Evolutionary conservation across 2,329 filamentous ascomycete genomes (phyloP).

Genomic region (Fragosphaeria purpurea): DNA sequence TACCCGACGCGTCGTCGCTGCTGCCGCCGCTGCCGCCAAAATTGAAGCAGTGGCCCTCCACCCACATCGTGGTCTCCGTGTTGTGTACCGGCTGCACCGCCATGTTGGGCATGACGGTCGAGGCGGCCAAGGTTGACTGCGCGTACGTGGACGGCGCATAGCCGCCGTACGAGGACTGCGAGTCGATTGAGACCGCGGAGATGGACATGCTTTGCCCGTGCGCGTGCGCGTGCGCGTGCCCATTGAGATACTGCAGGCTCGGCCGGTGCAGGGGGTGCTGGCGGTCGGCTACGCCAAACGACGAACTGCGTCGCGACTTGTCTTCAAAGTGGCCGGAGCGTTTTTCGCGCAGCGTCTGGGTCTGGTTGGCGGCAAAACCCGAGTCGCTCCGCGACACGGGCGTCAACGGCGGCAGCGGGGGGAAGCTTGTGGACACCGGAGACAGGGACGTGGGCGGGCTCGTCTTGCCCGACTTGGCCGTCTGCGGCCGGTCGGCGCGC

Average conservation of each 20-base stretch:
- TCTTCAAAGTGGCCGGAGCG: slow-evolving; percentile 86
- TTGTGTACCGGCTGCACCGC: slow-evolving; percentile 69
- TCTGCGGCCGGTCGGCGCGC: slow-evolving; percentile 66
- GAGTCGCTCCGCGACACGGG: slow-evolving; percentile 86
- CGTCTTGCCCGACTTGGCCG: slow-evolving; percentile 53
- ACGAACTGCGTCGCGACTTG: slow-evolving; percentile 79
- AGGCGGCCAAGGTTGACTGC: slow-evolving; percentile 75
- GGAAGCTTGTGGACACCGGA: slow-evolving; percentile 69
- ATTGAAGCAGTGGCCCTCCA: slow-evolving; percentile 73
- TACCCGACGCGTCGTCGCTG: slow-evolving; percentile 45
- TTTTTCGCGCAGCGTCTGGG: slow-evolving; percentile 82
- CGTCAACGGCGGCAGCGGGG: slow-evolving; percentile 57
- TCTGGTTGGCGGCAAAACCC: slow-evolving; percentile 75
- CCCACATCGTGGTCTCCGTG: slow-evolving; percentile 71
- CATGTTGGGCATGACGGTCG: slow-evolving; percentile 79
- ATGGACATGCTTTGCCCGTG: slow-evolving; percentile 48
- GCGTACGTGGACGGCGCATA: slow-evolving; percentile 80
- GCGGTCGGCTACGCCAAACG: slow-evolving; percentile 65
- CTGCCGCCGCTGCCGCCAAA: slow-evolving; percentile 30
- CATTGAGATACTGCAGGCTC: slow-evolving; percentile 61
- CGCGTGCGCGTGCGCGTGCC: slow-evolving; percentile 40
- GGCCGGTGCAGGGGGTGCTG: slow-evolving; percentile 57
- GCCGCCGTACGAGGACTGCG: slow-evolving; percentile 59
- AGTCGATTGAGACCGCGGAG: slow-evolving; percentile 50
- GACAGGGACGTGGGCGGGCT: slow-evolving; percentile 59